Evolutionary conservation across 2,329 filamentous ascomycete genomes (phyloP).

Genomic region (Colletotrichum sp.): DNA sequence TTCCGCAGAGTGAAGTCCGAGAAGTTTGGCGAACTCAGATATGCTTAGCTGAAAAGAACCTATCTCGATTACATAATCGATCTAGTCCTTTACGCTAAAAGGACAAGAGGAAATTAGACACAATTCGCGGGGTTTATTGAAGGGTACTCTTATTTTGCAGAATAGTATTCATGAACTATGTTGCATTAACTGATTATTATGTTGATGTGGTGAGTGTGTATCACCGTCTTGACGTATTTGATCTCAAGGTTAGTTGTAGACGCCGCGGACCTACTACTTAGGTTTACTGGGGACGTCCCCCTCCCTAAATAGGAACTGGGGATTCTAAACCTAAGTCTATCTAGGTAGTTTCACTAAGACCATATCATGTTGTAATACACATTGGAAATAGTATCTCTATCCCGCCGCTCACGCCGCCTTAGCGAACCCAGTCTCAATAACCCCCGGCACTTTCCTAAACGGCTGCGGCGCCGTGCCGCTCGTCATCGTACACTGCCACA

Average conservation of each 20-base stretch:
- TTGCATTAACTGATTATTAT: neutral
- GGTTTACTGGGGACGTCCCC: too few species aligned
- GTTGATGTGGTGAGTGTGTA: neutral
- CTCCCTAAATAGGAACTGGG: fast-evolving
- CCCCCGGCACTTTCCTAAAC: neutral
- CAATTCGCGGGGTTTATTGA: neutral
- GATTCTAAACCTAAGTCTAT: too few species aligned
- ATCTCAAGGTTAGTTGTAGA: neutral
- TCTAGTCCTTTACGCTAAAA: neutral
- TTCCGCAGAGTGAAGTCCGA: neutral
- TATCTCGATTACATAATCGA: neutral
- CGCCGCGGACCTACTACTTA: neutral
- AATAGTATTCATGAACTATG: neutral
- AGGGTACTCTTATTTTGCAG: fast-evolving
- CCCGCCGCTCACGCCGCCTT: neutral
- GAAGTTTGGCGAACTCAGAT: neutral
- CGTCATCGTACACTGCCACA: conserved; percentile 35
- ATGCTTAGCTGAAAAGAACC: neutral
- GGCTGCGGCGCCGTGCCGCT: neutral
- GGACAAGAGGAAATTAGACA: neutral
- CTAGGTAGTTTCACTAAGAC: neutral
- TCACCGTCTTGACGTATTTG: fast-evolving
- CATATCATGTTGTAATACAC: neutral
- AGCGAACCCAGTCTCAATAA: neutral
- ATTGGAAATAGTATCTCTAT: fast-evolving